phyloP scores from a whole-genome alignment of 1,284 basidiomycete species.

The Vanrija sp. region DNA sequence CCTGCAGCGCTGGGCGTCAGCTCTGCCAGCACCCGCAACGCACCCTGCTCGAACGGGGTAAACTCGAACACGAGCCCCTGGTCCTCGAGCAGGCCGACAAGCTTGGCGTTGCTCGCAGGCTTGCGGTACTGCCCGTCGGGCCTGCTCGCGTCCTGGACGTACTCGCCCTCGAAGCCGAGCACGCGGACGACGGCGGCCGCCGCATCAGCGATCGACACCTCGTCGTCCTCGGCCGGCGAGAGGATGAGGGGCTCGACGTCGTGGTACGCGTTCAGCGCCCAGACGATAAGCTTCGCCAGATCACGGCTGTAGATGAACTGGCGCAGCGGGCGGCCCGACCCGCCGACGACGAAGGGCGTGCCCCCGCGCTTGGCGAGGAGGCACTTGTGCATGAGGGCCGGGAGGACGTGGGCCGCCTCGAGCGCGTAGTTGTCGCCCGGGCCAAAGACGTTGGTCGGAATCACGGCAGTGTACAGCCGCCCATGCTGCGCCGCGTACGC shows the following conservation, averaged over 20 bases:
- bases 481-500: slow-evolving; percentile 89
- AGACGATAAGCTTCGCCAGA: slow-evolving; percentile 86
- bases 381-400: slow-evolving; percentile 82
- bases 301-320: slow-evolving; percentile 94
- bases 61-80: slow-evolving; percentile 59
- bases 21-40: slow-evolving; percentile 17
- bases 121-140: slow-evolving; percentile 87
- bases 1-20: slow-evolving; percentile 57
- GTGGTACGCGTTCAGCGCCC: slow-evolving; percentile 81
- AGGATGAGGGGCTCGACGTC: slow-evolving; percentile 85
- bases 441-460: slow-evolving; percentile 88
- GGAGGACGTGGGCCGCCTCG: slow-evolving; percentile 85
- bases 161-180: slow-evolving; percentile 57
- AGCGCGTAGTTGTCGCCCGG: slow-evolving; percentile 61
- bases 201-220: slow-evolving; percentile 79
- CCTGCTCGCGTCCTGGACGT: slow-evolving; percentile 37
- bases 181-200: slow-evolving; percentile 78
- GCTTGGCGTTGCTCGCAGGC: slow-evolving; percentile 84
- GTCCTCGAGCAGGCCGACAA: slow-evolving; percentile 57
- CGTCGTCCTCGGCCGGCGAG: slow-evolving; percentile 70
- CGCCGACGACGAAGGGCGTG: slow-evolving; percentile 74
- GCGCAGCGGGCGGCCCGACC: slow-evolving; percentile 78
- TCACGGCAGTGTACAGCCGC: slow-evolving; percentile 83
- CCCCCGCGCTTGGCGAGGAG: slow-evolving; percentile 78
- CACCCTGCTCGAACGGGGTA: slow-evolving; percentile 75